Conservation (phyloP, 176 grass and related monocot species). For the Chloris gayana region DNA sequence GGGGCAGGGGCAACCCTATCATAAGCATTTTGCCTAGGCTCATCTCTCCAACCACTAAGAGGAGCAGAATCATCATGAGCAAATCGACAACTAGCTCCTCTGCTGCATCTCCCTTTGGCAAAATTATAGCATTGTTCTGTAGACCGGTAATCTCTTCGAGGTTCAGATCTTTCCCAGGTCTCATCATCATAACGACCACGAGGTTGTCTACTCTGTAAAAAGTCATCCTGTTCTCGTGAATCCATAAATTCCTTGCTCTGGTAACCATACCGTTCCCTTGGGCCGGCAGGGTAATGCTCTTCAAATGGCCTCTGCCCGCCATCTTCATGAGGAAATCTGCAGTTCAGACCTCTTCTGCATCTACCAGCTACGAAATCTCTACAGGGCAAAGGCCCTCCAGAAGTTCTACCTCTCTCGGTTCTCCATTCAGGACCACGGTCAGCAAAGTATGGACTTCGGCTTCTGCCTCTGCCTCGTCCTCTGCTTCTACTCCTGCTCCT, state of each 20-base stretch:
- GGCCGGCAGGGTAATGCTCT: conserved; percentile 46
- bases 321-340: conserved; percentile 87
- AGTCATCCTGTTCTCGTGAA: conserved; percentile 67
- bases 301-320: conserved; percentile 54
- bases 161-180: conserved; percentile 63
- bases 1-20: conserved; percentile 52
- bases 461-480: conserved; percentile 51
- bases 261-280: conserved; percentile 57
- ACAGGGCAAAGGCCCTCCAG: conserved; percentile 58
- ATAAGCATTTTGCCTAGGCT: conserved; percentile 48
- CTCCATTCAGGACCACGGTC: conserved; percentile 63
- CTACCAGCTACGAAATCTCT: conserved; percentile 86
- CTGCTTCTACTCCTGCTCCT: conserved; percentile 64
- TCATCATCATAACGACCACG: conserved; percentile 64
- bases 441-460: conserved; percentile 70
- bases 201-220: conserved; percentile 49
- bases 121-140: conserved; percentile 81
- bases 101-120: conserved; percentile 77
- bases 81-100: conserved; percentile 72
- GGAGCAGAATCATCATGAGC: conserved; percentile 69
- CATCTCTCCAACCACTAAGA: conserved; percentile 74
- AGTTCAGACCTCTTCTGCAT: conserved; percentile 79
- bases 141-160: conserved; percentile 50
- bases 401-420: conserved; percentile 58
- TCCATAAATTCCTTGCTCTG: conserved; percentile 62